Base-by-base conservation (phyloP, 768 basidiomycete genomes). In the Phlebiopsis flavidoalba region DNA sequence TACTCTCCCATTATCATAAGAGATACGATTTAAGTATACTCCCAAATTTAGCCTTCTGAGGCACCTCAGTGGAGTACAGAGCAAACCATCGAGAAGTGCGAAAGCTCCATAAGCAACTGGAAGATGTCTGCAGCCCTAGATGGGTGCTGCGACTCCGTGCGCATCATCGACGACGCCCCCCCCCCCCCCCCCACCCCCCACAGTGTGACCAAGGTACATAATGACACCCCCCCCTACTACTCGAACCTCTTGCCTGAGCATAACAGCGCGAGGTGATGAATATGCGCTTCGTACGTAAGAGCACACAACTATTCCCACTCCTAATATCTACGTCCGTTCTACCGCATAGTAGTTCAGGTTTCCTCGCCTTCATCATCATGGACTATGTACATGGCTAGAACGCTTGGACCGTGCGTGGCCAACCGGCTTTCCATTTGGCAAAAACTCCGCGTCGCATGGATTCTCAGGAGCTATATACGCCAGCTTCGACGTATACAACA, bases 401-500 rank as follows among this genome's bases (percentile, higher is more conserved):
- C 65, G 60, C 53, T 66, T 74, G 26, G 45, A 53, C 14, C 51
- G 66, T 5, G 63, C 62, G 53, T 74, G 74, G 74, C 60, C 64
- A n/a, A n/a, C 8, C 59, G 59, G 1, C 57, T 72, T 31, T 58
- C 66, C 31, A 21, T 57, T 10, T 66, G 63, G 40, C 62, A 57
- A 49, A 66, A 69, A 56, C 62, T 72, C 37, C 60, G 63, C 31
- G 61, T 73, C n/a, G 69, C 69, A 0, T 71, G 67, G 53, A 71
- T 70, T 7, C 51, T 74, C 7, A 67, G 72, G 3, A 45, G 66
- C 14, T 73, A 73, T 53, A 47, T 73, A 10, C 53, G 58, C 22
- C 70, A 71, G 58, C 67, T 75, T 17, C 68, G 68, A n/a, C 22
- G 33, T 3, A 43, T 57, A 8, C n/a, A 36, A 7, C 40, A 55